Percentiles rank a stretch among this genome's conserved stretches.
phyloP scores from a whole-genome alignment of 352 stramenopile species.

The Bremia lactucae region DNA sequence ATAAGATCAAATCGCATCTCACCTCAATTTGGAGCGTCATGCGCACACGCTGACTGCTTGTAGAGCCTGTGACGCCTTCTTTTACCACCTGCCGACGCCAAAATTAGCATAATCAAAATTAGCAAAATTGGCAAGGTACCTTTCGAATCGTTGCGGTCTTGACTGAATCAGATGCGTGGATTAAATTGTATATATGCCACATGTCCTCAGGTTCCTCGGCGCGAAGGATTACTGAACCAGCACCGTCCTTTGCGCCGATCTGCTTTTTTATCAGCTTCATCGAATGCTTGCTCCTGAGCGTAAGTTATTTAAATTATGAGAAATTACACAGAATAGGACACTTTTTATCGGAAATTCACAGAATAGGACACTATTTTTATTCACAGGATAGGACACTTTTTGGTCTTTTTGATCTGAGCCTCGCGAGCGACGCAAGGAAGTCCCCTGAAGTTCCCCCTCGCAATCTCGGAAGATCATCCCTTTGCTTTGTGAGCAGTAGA shows the following conservation, averaged over 20 bases:
- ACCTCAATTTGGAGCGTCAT: conserved; percentile 93
- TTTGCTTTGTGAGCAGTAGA: no score
- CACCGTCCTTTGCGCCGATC: conserved; percentile 92
- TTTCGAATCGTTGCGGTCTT: conserved; percentile 96
- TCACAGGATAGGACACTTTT: no score
- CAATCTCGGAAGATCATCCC: no score
- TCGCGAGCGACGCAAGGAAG: no score
- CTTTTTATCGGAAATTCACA: no score
- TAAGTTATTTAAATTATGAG: no score
- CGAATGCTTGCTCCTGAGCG: no score
- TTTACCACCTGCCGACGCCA: conserved; percentile 82
- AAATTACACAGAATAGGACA: no score
- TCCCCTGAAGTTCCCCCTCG: no score
- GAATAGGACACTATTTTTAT: no score
- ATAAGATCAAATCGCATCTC: not conserved
- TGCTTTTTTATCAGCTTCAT: conserved; percentile 91
- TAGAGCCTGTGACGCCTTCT: conserved; percentile 90
- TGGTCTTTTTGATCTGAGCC: no score
- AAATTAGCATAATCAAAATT: conserved; percentile 4
- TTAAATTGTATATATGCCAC: conserved; percentile 98
- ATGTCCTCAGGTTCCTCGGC: conserved; percentile 96
- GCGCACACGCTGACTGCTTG: conserved; percentile 89
- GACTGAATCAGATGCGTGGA: conserved; percentile 89
- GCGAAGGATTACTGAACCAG: conserved; percentile 85
- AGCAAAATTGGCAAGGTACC: conserved; percentile 36